phyloP scores from a whole-genome alignment of 177 flowering plant genomes.

The Vitis hybrid region DNA sequence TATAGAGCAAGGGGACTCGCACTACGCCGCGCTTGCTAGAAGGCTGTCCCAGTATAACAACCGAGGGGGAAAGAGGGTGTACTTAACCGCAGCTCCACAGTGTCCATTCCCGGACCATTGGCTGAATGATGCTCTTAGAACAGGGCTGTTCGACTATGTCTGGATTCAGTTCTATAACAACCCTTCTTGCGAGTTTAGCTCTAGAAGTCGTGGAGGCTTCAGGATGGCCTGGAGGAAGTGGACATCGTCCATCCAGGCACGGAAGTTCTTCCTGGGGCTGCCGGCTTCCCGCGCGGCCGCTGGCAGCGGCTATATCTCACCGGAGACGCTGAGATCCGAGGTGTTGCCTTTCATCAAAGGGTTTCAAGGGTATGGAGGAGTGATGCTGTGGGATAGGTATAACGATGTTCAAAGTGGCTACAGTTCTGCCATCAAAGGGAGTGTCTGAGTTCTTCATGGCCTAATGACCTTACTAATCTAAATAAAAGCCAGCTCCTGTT shows the following conservation, averaged over 20 bases:
- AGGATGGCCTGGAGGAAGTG: background rate
- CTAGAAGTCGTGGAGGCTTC: background rate
- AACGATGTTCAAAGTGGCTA: background rate
- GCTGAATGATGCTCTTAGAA: background rate
- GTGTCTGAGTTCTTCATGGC: background rate
- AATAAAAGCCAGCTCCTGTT: too few relatives aligned
- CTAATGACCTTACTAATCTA: too few relatives aligned
- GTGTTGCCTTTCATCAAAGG: background rate
- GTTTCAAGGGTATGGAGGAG: background rate
- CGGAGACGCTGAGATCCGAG: background rate
- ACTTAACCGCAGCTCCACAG: constrained; percentile 6
- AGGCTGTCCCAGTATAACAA: background rate
- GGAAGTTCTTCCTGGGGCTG: background rate
- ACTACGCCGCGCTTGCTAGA: background rate
- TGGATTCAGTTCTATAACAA: constrained; percentile 9
- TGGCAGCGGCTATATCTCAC: background rate
- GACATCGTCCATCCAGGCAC: background rate
- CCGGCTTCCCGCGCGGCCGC: background rate
- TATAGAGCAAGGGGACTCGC: background rate
- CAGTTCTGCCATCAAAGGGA: background rate
- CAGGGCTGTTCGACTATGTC: constrained; percentile 1
- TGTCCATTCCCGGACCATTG: constrained; percentile 2
- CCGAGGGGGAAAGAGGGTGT: background rate
- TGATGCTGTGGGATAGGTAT: constrained; percentile 3
- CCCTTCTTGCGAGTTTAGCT: background rate